A percentile compares a stretch with the other conserved stretches of the same genome.
These are phyloP conservation scores for bread wheat (Triticum aestivum) DNA, from an alignment of 176 grass and related monocot species.

Conservation along the genomic window IWGSC_CS_RefSeq_v2.1 NC_057801.1:572177284-572177783, in stretches of 20 bases:
- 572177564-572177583: slow-evolving; percentile 63
- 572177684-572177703: no score
- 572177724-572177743: no score
- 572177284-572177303: slow-evolving; percentile 25
- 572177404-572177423: slow-evolving; percentile 37
- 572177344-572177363: slow-evolving; percentile 83
- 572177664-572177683: no score
- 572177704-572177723: no score
- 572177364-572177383: slow-evolving; percentile 61
- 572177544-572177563: slow-evolving; percentile 20
- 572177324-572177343: slow-evolving; percentile 31
- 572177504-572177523: slow-evolving; percentile 25
- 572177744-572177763: no score
- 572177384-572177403: slow-evolving; percentile 32
- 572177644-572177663: no score
- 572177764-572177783: no score
- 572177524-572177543: slow-evolving; percentile 35
- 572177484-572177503: no score
- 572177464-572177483: no score
- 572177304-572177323: slow-evolving; percentile 28
- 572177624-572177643: slow-evolving; percentile 20
- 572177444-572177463: no score
- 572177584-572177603: slow-evolving; percentile 67
- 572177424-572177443: slow-evolving; percentile 32
- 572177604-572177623: slow-evolving; percentile 79